These are phyloP conservation scores for Xylaria sp. DNA, from an alignment of 2,329 filamentous ascomycete species.

Conservation along the genomic window DNA sequence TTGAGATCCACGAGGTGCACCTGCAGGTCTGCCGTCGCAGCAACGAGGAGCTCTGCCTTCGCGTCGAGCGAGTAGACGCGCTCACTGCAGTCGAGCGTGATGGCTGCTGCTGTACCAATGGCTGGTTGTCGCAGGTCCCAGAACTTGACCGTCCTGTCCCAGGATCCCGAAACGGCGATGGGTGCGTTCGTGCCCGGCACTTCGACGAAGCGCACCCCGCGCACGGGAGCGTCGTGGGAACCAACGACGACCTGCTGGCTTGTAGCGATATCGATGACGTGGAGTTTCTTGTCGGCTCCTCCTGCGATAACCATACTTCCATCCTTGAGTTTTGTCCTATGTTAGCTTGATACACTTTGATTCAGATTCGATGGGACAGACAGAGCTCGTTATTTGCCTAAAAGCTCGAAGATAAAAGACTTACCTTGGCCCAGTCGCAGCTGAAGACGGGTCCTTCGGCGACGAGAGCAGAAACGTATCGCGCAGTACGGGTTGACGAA, in stretches of 20 bases:
- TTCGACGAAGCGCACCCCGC: constrained; percentile 50
- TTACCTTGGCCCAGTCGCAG: constrained; percentile 55
- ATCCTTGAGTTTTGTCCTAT: constrained; percentile 44
- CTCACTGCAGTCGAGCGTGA: constrained; percentile 59
- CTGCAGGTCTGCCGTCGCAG: constrained; percentile 49
- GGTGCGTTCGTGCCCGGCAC: constrained; percentile 40
- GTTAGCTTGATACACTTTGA: background rate
- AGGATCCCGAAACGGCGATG: constrained; percentile 56
- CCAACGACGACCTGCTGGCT: constrained; percentile 46
- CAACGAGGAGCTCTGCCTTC: constrained; percentile 45
- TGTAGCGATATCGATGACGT: constrained; percentile 48
- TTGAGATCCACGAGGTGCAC: constrained; percentile 51
- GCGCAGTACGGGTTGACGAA: constrained; percentile 40
- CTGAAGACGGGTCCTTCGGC: constrained; percentile 49
- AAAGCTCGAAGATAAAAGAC: constrained; percentile 38
- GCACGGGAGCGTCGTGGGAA: constrained; percentile 50
- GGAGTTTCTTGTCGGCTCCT: constrained; percentile 50
- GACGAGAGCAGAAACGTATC: constrained; percentile 42
- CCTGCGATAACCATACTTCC: constrained; percentile 49
- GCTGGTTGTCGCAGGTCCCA: constrained; percentile 64
- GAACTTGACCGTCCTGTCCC: constrained; percentile 68
- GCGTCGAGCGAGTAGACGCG: constrained; percentile 57
- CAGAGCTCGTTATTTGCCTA: too few species aligned
- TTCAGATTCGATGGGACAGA: too few species aligned
- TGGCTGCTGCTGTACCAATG: constrained; percentile 44